Percentiles rank a stretch among this genome's conserved stretches.
Evolutionary conservation across 116 monocot species (phyloP).

Genomic region (Phalaenopsis hybrid): DNA sequence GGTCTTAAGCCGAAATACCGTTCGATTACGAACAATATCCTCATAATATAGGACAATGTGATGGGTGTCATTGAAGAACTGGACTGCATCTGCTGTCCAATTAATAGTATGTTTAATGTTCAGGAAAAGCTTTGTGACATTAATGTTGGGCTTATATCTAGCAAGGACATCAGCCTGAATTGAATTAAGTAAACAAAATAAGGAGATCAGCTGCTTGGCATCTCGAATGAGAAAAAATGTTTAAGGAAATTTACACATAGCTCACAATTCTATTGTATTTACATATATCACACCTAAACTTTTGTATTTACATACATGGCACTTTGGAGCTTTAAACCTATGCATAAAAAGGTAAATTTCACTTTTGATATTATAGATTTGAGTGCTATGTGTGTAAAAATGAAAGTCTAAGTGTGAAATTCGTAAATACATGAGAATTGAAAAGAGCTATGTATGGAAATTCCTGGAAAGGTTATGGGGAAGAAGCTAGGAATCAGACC

Average conservation of each 20-base stretch:
- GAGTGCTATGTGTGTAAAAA: too few relatives aligned
- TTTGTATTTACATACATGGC: too few relatives aligned
- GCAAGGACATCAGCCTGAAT: slow-evolving; percentile 79
- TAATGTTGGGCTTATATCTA: slow-evolving; percentile 56
- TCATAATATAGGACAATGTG: slow-evolving; percentile 69
- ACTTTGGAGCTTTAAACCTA: too few relatives aligned
- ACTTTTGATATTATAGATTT: too few relatives aligned
- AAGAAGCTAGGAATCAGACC: slow-evolving; percentile 18
- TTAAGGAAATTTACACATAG: too few relatives aligned
- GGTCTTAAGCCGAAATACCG: slow-evolving; percentile 14
- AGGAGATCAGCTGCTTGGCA: not conserved
- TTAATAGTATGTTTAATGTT: slow-evolving; percentile 30
- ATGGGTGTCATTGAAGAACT: slow-evolving; percentile 40
- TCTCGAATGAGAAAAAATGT: not conserved
- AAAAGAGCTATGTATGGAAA: too few relatives aligned
- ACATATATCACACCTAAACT: too few relatives aligned
- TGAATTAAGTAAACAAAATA: not conserved
- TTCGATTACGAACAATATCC: slow-evolving; percentile 50
- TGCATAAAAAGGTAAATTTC: too few relatives aligned
- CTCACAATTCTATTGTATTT: too few relatives aligned
- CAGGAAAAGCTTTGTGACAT: slow-evolving; percentile 32
- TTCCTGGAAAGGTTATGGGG: not conserved
- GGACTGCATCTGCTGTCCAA: slow-evolving; percentile 24
- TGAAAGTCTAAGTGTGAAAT: too few relatives aligned
- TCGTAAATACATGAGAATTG: too few relatives aligned